Evolutionary conservation across 805 yeast species (phyloP).

Genomic region (Grigorovia yakushimaensis): DNA sequence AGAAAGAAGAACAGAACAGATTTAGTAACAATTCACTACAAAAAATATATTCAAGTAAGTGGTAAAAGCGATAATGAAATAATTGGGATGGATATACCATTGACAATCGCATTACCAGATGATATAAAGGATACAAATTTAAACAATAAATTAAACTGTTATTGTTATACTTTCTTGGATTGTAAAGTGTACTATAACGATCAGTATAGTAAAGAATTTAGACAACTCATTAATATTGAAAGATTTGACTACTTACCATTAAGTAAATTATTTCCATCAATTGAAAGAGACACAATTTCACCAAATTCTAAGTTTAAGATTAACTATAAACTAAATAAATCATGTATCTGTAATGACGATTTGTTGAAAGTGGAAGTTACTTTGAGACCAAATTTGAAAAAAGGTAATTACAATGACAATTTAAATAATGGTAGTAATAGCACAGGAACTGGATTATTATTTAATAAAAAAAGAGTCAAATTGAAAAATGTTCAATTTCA

Average conservation of each 20-base stretch:
- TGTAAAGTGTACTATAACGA: constrained; percentile 19
- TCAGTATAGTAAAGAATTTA: constrained; percentile 10
- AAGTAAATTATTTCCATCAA: constrained; percentile 31
- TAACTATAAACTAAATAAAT: constrained; percentile 38
- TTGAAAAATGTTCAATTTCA: constrained; percentile 40
- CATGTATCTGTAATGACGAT: constrained; percentile 54
- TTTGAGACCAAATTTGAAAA: constrained; percentile 31
- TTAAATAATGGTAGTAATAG: constrained; percentile 3
- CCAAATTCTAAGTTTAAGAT: constrained; percentile 40
- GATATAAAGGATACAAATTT: constrained; percentile 46
- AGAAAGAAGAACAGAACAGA: constrained; percentile 16
- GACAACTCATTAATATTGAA: constrained; percentile 39
- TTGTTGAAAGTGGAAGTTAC: constrained; percentile 32
- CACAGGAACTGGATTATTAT: constrained; percentile 10
- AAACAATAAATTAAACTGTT: constrained; percentile 35
- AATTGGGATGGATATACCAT: constrained; percentile 50
- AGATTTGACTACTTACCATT: constrained; percentile 46
- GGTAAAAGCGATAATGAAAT: constrained; percentile 12
- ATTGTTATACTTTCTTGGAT: constrained; percentile 37
- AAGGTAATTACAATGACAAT: neutral
- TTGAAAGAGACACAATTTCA: constrained; percentile 35
- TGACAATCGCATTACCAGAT: constrained; percentile 45
- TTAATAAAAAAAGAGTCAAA: constrained; percentile 26
- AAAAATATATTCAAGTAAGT: constrained; percentile 21
- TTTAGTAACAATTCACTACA: constrained; percentile 24